Conservation (phyloP, 1,284 basidiomycete genomes). For the Cutaneotrichosporon daszewskae region DNA sequence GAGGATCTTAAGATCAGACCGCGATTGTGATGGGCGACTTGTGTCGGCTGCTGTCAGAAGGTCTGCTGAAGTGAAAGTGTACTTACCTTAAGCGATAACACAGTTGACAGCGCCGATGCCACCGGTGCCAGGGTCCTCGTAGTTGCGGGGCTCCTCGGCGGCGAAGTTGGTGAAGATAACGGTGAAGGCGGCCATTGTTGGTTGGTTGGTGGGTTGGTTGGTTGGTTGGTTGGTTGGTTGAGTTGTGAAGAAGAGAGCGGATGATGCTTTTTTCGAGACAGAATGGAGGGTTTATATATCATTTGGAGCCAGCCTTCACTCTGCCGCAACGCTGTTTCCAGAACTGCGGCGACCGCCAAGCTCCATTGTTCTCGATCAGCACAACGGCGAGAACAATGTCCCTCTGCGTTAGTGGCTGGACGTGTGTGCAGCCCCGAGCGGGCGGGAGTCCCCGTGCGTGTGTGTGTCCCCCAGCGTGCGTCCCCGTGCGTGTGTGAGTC, state of each 20-base stretch:
- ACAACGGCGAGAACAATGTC: no score
- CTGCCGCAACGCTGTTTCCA: not conserved
- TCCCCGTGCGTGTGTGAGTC: not conserved
- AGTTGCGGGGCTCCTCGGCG: slow-evolving; percentile 18
- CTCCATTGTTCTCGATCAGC: not conserved
- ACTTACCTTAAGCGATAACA: no score
- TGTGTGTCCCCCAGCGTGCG: not conserved
- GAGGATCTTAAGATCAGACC: no score
- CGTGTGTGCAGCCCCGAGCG: not conserved
- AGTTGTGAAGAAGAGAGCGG: slow-evolving; percentile 2
- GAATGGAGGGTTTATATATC: not conserved
- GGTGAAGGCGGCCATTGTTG: slow-evolving; percentile 46
- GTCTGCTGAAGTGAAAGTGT: no score
- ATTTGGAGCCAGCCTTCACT: not conserved
- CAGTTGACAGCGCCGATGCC: no score
- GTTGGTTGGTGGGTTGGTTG: slow-evolving; percentile 13
- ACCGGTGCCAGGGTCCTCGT: slow-evolving; percentile 7
- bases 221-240: slow-evolving; percentile 1
- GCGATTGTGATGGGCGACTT: no score
- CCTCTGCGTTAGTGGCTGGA: no score
- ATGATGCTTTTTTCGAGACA: no score
- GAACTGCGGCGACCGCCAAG: no score
- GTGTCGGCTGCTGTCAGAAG: no score
- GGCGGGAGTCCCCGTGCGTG: not conserved
- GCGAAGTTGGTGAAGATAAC: slow-evolving; percentile 24